Percentiles rank a stretch among this genome's conserved stretches.
phyloP scores from a whole-genome alignment of 805 yeast species.

The Lipomyces mesembrius region DNA sequence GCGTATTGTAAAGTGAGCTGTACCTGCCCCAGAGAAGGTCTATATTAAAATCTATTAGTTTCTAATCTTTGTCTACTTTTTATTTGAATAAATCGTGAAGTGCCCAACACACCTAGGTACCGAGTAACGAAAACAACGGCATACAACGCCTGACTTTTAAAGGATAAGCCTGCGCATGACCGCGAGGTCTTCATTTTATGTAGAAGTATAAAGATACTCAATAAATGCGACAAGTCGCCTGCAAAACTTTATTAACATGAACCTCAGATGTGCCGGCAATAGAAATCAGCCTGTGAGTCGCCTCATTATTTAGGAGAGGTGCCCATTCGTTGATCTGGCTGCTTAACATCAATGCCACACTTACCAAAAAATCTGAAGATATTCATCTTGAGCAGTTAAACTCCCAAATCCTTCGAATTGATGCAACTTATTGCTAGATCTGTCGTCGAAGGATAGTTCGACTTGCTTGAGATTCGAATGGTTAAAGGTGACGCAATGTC shows the following conservation, averaged over 20 bases:
- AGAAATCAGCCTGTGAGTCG: neutral
- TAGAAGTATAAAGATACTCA: constrained; percentile 75
- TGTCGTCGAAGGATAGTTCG: neutral
- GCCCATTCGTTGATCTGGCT: constrained; percentile 10
- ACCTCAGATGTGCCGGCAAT: constrained; percentile 50
- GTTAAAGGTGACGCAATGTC: too few relatives aligned
- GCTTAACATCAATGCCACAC: constrained; percentile 4
- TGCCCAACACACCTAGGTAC: constrained; percentile 64
- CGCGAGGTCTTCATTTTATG: constrained; percentile 66
- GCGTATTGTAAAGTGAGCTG: constrained; percentile 67
- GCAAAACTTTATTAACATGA: neutral
- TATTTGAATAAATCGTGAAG: constrained; percentile 45
- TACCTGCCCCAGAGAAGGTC: constrained; percentile 52
- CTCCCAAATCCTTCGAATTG: neutral
- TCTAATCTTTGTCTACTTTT: neutral
- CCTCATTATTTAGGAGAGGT: too few relatives aligned
- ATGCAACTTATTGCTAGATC: neutral
- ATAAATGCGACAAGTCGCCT: constrained; percentile 84
- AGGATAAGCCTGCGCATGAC: constrained; percentile 81
- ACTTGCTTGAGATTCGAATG: neutral
- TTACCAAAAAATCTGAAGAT: constrained; percentile 40
- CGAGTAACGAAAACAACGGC: constrained; percentile 72
- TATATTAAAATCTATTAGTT: neutral
- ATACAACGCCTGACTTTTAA: constrained; percentile 85
- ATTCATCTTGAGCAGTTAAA: constrained; percentile 33